Evolutionary conservation across 169 alveolate species (phyloP), one percentile per base, ranked within the genome.

Genomic region (Plasmodium blacklocki): DNA sequence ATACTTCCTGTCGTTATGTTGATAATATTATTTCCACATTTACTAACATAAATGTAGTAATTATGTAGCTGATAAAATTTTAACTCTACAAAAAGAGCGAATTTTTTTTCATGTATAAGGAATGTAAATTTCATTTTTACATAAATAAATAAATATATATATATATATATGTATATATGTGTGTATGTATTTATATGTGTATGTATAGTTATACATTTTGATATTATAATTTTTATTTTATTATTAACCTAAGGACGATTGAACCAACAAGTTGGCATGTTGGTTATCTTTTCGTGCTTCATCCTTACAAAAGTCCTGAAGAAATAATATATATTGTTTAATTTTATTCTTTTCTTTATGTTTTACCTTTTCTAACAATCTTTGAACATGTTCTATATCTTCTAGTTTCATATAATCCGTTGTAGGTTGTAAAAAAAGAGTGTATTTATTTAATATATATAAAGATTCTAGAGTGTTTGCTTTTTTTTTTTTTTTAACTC

Each of bases 401-500:
- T 49, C 47, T 60, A 80, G 12, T 72, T 50, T 80, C 90, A 80
- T 80, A 43, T 80, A 80, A 49, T 80, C 85, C 1, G 90, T 80
- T 43, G 50, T 39, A 4, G 90, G 90, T 7, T 59, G 21, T 2
- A 80, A 62, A 49, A 80, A 80, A 14, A 80, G 39, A n/a, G 90
- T 80, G 58, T 80, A 80, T 50, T 80, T 80, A 39, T 80, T 80
- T 59, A 80, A 50, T 47, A 80, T 49, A 56, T 80, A 80, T 60
- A 80, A 68, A 0, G 90, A 80, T 23, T 80, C 90, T 60, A 80
- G 70, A 7, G 83, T 80, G 32, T 80, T 80, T 7, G 80, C 72
- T 63, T 80, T 80, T 15, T 49, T 80, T 19, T 80, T 80, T 47
- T 80, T 80, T 49, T 80, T 68, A 29, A 80, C 83, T 39, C 83